Base-by-base conservation (phyloP, 1,139 yeast genomes). In the Sugiyamaella castrensis region DNA sequence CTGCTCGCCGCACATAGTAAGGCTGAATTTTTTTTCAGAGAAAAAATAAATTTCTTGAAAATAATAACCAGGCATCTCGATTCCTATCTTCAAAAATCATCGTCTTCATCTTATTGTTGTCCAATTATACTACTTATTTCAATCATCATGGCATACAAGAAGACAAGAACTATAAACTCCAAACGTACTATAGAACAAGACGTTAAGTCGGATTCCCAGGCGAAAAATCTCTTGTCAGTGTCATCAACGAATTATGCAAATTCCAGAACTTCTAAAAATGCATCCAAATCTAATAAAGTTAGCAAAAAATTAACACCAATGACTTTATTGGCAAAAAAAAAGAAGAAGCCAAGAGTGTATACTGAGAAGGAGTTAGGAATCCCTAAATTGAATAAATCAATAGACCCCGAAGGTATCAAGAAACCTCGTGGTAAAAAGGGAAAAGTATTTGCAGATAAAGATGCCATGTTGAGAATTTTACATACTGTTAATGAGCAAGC, bases 341-440 rank as follows among this genome's bases (percentile, higher is more conserved):
- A 24, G 7, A 40, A 80, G 63, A 82, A 80, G 62, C 79, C 78
- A 57, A 71, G 73, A 42, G 81, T 75, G 46, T 88, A 84, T 65
- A 74, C 81, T 27, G 97, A 89, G 60, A 82, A 81, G 52, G 95
- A 88, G 61, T 73, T 91, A 40, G 80, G 83, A 37, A 72, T 89
- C 42, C 97, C 97, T 33, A 74, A 76, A 27, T 75, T 91, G 60
- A 92, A 92, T 66, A 83, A 78, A 59, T 88, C 97, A 8, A 76
- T 91, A 37, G 79, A 81, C 43, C 96, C 98, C 0, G 97, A 96
- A 40, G 88, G 87, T 8, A 82, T 85, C 59, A 75, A 74, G 43
- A 79, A 79, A 59, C 77, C 75, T 56, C 76, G 76, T 54, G 97
- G 97, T 47, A 92, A 91, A 69, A 92, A 91, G 71, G 98, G 98